Evolutionary conservation across 768 basidiomycete genomes (phyloP).

Genomic region (Mycena metata): DNA sequence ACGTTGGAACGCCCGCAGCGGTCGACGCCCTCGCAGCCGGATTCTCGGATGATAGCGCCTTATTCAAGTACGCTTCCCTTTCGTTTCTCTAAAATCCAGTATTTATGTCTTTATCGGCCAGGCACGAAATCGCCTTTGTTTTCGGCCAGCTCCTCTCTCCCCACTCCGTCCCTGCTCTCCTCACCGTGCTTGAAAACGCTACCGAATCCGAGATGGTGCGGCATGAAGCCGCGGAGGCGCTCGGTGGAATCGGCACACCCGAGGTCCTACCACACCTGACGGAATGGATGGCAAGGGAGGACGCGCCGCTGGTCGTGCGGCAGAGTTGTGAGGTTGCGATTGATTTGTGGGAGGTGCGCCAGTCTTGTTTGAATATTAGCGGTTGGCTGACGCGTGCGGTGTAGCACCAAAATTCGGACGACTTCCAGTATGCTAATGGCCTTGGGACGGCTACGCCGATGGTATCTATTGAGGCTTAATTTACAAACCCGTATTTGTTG

Average conservation of each 20-base stretch:
- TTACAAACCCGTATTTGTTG: no score
- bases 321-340: constrained; percentile 98
- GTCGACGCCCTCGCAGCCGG: constrained; percentile 93
- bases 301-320: constrained; percentile 89
- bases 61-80: constrained; percentile 85
- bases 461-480: constrained; percentile 19
- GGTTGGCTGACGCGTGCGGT: background rate
- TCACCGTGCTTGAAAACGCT: constrained; percentile 79
- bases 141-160: constrained; percentile 95
- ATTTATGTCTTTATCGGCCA: constrained; percentile 44
- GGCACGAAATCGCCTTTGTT: constrained; percentile 98
- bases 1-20: constrained; percentile 88
- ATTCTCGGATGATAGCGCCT: constrained; percentile 87
- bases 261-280: constrained; percentile 90
- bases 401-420: constrained; percentile 78
- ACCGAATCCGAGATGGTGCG: constrained; percentile 96
- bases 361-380: background rate
- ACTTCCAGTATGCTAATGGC: constrained; percentile 75
- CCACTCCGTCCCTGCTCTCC: constrained; percentile 87
- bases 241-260: constrained; percentile 96
- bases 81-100: constrained; percentile 20
- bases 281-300: constrained; percentile 84
- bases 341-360: constrained; percentile 94
- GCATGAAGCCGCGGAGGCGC: constrained; percentile 97
- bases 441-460: constrained; percentile 33